Evolutionary conservation across 176 grass and related monocot species (phyloP).

Genomic region (Otatea glauca): DNA sequence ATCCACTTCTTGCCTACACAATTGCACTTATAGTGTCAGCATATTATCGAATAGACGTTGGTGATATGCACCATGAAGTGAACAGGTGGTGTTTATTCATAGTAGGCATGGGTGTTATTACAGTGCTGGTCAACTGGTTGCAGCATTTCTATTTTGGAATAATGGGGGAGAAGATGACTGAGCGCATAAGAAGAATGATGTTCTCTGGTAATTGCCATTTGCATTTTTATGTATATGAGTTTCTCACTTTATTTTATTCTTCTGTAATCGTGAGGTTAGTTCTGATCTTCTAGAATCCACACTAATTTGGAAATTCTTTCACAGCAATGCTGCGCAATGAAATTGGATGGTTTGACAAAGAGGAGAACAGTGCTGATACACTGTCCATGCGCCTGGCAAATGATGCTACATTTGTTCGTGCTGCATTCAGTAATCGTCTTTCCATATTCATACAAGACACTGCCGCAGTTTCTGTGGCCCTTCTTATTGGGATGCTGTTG

Average conservation of each 20-base stretch:
- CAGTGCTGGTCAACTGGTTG: conserved; percentile 96
- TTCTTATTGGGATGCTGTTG: conserved; percentile 95
- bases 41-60: conserved; percentile 80
- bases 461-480: conserved; percentile 77
- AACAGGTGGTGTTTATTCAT: conserved; percentile 98
- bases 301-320: conserved; percentile 47
- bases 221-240: conserved; percentile 22
- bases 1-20: conserved; percentile 94
- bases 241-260: conserved; percentile 27
- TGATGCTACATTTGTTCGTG: conserved; percentile 98
- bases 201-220: conserved; percentile 80
- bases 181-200: conserved; percentile 99
- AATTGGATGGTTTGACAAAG: conserved; percentile 98
- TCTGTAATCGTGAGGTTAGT: conserved; percentile 35
- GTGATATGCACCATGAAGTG: conserved; percentile 80
- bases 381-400: conserved; percentile 96
- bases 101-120: conserved; percentile 94
- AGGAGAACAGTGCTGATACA: conserved; percentile 94
- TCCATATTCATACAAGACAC: conserved; percentile 99
- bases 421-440: conserved; percentile 96
- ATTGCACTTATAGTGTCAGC: conserved; percentile 91
- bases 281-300: conserved; percentile 6
- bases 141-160: conserved; percentile 99
- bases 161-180: conserved; percentile 99
- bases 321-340: conserved; percentile 95